Evolutionary conservation across 2,329 filamentous ascomycete species (phyloP), one percentile per base, ranked within the genome.

Genomic region (Nothomitra cinnamomea): DNA sequence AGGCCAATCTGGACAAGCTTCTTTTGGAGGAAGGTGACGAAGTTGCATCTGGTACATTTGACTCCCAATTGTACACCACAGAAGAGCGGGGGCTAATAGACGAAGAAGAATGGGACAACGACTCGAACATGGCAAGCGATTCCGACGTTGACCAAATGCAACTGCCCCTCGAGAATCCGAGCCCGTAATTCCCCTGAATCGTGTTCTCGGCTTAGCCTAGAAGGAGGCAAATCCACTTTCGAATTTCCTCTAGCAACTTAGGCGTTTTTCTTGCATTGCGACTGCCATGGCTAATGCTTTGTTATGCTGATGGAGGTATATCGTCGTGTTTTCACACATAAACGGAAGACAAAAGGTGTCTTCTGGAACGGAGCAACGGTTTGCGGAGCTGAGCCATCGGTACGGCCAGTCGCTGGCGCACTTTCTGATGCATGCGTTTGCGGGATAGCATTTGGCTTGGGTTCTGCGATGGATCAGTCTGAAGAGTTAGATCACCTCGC

Each of bases 21-120:
- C 61, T 61, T 38, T 62, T 68, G 19, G 64, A 66, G 15, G 66
- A 69, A 57, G 61, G 60, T 25, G 66, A 68, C 47, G 65, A 67
- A 55, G 64, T 63, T 52, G 62, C 59, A 42, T 69, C 66, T 54
- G 66, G 66, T 69, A 63, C 52, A 59, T 57, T n/a, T 48, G n/a
- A 51, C 41, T 38, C 42, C 36, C 50, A 38, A 21, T 52, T 52
- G 36, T 41, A 52, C 36, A 52, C 24, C 36, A 8, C 35, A 52
- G 45, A 49, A 19, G 45, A 52, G 35, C 35, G 28, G 45, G 45
- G 45, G 45, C 52, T 53, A 48, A 53, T 48, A 48, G 38, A 50
- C 45, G 47, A 41, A 53, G 53, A 53, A 43, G 53, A 55, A 45
- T 55, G 53, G 53, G 53, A 55, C 35, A 54, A 55, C 45, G 53